Base-by-base conservation (phyloP, 805 yeast genomes). In the Wickerhamomyces strasburgensis region DNA sequence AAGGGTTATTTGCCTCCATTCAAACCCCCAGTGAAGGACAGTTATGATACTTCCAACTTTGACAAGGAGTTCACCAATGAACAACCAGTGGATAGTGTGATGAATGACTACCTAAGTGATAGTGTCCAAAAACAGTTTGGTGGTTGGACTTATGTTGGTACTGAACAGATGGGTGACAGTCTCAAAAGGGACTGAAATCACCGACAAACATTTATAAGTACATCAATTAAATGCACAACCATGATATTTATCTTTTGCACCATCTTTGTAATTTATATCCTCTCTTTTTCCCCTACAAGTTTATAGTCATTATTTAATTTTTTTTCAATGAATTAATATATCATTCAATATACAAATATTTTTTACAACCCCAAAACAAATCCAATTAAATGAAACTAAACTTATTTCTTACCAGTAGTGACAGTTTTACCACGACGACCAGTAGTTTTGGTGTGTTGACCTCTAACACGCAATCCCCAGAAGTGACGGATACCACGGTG, bases 401-500 rank as follows among this genome's bases (percentile, higher is more conserved):
- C 21, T 27, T 39, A 39, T 37, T 37, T 37, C 19, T 37, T 37
- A 33, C 40, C 37, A 19, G 42, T 34, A 42, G 35, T 30, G 46
- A 45, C 52, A 40, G 47, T 32, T 40, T 70, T 73, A 62, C 81
- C 81, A 65, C 95, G 89, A 80, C 98, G 88, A 72, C 97, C 95
- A 64, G 99, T 93, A 71, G 98, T 90, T 85, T 93, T 93, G 83
- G 99, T 93, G 80, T 93, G 99, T 81, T 93, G 98, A 78, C 98
- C 98, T 83, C 98, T 88, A 73, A 94, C 98, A 80, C 93, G 93
- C 72, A 93, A 79, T 72, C 97, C 97, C 98, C 97, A 93, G 90
- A 82, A 89, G 81, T 93, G 99, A 84, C 99, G 88, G 74, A 93
- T 84, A 90, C 99, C 99, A 77, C 98, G 82, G 93, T 93, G 98